Percentiles rank a stretch among this genome's conserved stretches.
These are phyloP conservation scores for Trebouxia gelatinosa DNA, from an alignment of 163 green algal species.

Conservation along the genomic window DNA sequence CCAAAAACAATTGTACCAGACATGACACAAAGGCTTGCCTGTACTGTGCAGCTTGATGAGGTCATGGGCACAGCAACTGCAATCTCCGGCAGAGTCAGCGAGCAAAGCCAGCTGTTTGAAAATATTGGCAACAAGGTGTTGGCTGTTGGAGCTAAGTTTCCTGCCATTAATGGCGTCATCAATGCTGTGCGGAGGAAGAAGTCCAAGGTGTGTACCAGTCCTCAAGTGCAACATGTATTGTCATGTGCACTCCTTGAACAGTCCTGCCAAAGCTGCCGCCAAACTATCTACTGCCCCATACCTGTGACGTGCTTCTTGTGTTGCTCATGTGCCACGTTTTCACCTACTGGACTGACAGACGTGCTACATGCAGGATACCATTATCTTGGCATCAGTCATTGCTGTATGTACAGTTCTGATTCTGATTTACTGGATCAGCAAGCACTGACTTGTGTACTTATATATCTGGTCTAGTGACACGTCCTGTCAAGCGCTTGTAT, in stretches of 20 bases:
- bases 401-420: slow-evolving; percentile 80
- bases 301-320: not conserved
- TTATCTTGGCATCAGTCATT: slow-evolving; percentile 84
- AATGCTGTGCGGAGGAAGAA: slow-evolving; percentile 88
- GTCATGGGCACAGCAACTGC: slow-evolving; percentile 75
- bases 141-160: slow-evolving; percentile 71
- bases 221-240: not conserved
- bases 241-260: not conserved
- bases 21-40: too few relatives aligned
- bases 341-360: not conserved
- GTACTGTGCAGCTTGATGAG: slow-evolving; percentile 81
- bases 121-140: slow-evolving; percentile 59
- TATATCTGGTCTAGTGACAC: too few relatives aligned
- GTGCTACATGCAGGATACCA: slow-evolving; percentile 68
- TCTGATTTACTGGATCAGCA: slow-evolving; percentile 82
- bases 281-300: not conserved
- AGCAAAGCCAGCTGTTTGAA: slow-evolving; percentile 85
- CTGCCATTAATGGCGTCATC: slow-evolving; percentile 86
- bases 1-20: too few relatives aligned
- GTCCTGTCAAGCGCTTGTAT: too few relatives aligned
- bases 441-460: too few relatives aligned
- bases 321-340: not conserved
- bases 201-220: slow-evolving; percentile 55
- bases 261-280: not conserved
- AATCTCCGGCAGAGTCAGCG: slow-evolving; percentile 63